Base-by-base conservation (phyloP, 371 early-diverging fungal species). In the Vairimorpha apis region DNA sequence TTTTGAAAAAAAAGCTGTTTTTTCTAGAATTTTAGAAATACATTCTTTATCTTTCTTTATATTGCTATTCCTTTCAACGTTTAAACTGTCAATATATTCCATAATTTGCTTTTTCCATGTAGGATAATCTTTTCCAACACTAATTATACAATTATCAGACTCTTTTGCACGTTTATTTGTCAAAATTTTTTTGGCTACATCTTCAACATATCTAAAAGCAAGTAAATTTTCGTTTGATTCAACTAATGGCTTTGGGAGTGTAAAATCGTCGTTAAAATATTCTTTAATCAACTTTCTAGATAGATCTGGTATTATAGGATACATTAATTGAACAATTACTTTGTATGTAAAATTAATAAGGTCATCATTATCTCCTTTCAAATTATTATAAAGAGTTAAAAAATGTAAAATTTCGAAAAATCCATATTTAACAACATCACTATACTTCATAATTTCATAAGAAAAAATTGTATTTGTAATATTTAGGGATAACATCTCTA, bases 391-490 rank as follows among this genome's bases (percentile, higher is more conserved):
- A n/a, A 58, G 87, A 79, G 94, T 93, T 74, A 91, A 88, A 14
- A 92, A 88, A 66, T 89, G 86, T 77, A 88, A 88, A 81, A 95
- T 83, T 77, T 97, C 93, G 79, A 91, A 94, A 78, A 92, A 92
- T 63, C 90, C 92, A 75, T 86, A 85, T 86, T 94, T 95, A 60
- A 96, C 85, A 27, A 92, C 97, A 71, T 95, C 94, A 71, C 93
- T 89, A 86, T 89, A 97, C 66, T 88, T 83, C 83, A 92, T 91
- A 13, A 33, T 67, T 18, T 81, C 86, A 85, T 92, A 97, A 27
- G 90, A 88, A 25, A 81, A 78, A 41, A 91, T 88, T 3, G 93
- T 82, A 25, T 85, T 78, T 21, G 82, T 77, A 23, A 78, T 66
- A 65, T 75, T 62, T 14, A n/a, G 3, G 27, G 73, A 41, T 2